Conservation (phyloP, 805 yeast species). For the Ogataea ramenticola region DNA sequence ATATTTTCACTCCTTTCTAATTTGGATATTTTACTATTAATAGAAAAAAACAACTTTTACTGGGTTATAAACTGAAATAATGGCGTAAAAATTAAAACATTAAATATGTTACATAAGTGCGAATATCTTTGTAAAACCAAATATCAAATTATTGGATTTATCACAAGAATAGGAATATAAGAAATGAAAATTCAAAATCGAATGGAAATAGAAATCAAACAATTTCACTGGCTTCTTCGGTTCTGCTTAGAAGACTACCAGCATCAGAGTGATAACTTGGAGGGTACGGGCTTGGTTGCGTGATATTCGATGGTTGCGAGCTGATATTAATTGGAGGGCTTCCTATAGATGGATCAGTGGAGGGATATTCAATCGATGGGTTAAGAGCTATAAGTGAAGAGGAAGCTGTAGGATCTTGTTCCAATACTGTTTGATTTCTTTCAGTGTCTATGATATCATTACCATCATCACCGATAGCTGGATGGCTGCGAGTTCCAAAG, state of each 20-base stretch:
- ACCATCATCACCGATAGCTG: background rate
- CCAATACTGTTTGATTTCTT: background rate
- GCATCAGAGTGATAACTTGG: constrained; percentile 21
- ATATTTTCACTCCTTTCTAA: too few species aligned
- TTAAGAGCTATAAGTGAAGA: background rate
- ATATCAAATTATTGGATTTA: too few species aligned
- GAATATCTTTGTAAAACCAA: background rate
- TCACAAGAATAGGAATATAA: too few species aligned
- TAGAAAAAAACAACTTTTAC: background rate
- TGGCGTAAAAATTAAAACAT: too few species aligned
- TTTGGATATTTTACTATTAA: too few species aligned
- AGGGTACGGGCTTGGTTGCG: constrained; percentile 20
- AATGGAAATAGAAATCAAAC: too few species aligned
- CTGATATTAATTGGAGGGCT: too few species aligned
- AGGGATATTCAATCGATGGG: background rate
- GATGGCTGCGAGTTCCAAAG: constrained; percentile 33
- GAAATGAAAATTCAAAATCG: too few species aligned
- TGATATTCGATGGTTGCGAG: too few species aligned
- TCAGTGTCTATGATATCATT: background rate
- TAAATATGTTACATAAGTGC: too few species aligned
- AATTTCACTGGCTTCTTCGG: constrained; percentile 2
- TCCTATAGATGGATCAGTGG: background rate
- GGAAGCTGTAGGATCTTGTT: constrained; percentile 6
- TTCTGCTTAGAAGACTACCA: background rate
- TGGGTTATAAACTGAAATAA: too few species aligned